Evolutionary conservation across 2,329 filamentous ascomycete species (phyloP), one percentile per base, ranked within the genome.

Genomic region (Neurospora sp.): DNA sequence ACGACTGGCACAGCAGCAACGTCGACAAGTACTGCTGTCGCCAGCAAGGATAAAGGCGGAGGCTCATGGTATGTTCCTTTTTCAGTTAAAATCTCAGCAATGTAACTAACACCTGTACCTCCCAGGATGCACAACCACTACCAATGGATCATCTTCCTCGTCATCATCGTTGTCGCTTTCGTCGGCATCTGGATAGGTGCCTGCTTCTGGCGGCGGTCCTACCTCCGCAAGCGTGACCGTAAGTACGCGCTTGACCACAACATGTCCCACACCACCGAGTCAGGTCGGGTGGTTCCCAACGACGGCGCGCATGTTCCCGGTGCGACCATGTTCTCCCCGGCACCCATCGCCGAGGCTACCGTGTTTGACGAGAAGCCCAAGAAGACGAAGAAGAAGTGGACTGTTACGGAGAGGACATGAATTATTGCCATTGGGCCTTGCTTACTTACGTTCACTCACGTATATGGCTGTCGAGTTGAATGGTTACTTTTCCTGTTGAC

Each of bases 121-220:
- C 40, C 28, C 72, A 93, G 91, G 91, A 81, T 92, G 67, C 84
- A 85, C 8, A 84, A 82, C 38, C 92, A 95, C 79, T 93, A 87
- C 83, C 85, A 89, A 82, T 97, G 92, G 92, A 87, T 96, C 66
- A 84, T 95, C 72, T 93, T 96, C 85, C 84, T 96, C 68, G 89
- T 93, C 73, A 82, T 95, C 72, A 84, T 96, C 38, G 85, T 90
- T 62, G 82, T 95, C 71, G 90, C 84, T 68, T 91, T 96, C 72
- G 81, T 85, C 15, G 83, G 84, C 70, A 86, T 93, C 76, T 91
- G 90, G 84, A 80, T 90, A 46, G 84, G 87, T 19, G 90, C 90
- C 46, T 87, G 89, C 76, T 86, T 91, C 78, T 88, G 92, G 81
- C 91, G 92, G 74, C 88, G 89, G 70, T 89, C 90, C 74, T 91